phyloP scores from a whole-genome alignment of 78 protist genomes.

The Acrasis kona region DNA sequence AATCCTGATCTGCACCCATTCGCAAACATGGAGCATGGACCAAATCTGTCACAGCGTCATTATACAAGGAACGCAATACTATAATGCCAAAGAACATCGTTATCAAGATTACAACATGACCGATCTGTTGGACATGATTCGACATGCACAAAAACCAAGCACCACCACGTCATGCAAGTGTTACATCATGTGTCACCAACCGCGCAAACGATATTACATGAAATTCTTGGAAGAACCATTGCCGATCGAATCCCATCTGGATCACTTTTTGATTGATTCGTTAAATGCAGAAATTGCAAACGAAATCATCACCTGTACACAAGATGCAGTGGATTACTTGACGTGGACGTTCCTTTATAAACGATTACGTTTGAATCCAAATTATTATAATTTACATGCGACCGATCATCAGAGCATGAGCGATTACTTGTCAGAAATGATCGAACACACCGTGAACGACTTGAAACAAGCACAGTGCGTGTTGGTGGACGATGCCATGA shows the following conservation, averaged over 20 bases:
- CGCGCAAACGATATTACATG: constrained; percentile 86
- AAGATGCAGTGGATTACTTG: constrained; percentile 82
- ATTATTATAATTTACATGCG: constrained; percentile 76
- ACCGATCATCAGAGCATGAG: constrained; percentile 1
- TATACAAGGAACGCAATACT: constrained; percentile 90
- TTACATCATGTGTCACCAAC: constrained; percentile 74
- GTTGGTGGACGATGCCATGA: constrained; percentile 56
- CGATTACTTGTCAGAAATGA: constrained; percentile 43
- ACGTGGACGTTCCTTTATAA: constrained; percentile 96
- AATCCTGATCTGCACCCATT: constrained; percentile 91
- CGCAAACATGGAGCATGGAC: constrained; percentile 99
- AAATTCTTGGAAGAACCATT: constrained; percentile 95
- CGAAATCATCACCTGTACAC: constrained; percentile 45
- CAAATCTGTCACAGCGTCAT: constrained; percentile 96
- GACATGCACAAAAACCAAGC: constrained; percentile 99
- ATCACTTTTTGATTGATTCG: constrained; percentile 74
- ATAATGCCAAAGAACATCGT: constrained; percentile 58
- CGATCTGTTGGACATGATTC: constrained; percentile 99
- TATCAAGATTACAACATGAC: constrained; percentile 92
- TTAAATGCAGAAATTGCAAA: constrained; percentile 82
- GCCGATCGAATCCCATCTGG: constrained; percentile 95
- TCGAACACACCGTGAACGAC: constrained; percentile 44
- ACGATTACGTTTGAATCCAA: constrained; percentile 79
- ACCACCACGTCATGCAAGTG: constrained; percentile 64
- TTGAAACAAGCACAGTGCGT: constrained; percentile 23